phyloP scores from a whole-genome alignment of 129 eudicot species.

The Pseudognaphalium luteoalbum region DNA sequence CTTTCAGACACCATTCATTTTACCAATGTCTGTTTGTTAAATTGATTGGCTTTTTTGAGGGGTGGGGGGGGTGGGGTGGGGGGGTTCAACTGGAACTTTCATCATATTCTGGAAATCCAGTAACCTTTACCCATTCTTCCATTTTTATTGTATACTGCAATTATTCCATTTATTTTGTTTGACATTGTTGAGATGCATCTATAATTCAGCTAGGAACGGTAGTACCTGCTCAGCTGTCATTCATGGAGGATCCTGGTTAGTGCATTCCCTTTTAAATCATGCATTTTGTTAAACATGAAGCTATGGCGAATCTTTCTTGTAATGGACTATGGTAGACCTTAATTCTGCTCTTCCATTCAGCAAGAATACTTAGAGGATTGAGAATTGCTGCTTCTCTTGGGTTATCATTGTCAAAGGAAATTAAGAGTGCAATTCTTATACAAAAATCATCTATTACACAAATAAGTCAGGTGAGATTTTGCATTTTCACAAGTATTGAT shows the following conservation, averaged over 20 bases:
- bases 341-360: slow-evolving; percentile 41
- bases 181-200: not conserved
- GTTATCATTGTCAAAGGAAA: slow-evolving; percentile 71
- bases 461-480: slow-evolving; percentile 50
- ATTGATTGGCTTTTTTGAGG: no score
- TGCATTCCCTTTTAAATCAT: slow-evolving; percentile 15
- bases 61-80: no score
- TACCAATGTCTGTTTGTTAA: no score
- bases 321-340: slow-evolving; percentile 12
- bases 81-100: no score
- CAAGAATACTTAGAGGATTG: slow-evolving; percentile 83
- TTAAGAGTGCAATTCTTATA: slow-evolving; percentile 59
- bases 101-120: not conserved
- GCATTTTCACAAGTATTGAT: slow-evolving; percentile 11
- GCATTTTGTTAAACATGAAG: slow-evolving; percentile 18
- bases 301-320: not conserved
- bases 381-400: slow-evolving; percentile 92
- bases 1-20: not conserved
- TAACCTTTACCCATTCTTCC: not conserved
- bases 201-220: slow-evolving; percentile 68
- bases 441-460: slow-evolving; percentile 43
- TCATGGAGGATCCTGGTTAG: slow-evolving; percentile 86
- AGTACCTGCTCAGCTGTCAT: slow-evolving; percentile 76
- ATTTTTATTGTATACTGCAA: not conserved
- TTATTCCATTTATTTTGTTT: not conserved